These are phyloP conservation scores for Botrytis byssoidea DNA, from an alignment of 2,329 filamentous ascomycete species.

Conservation along the genomic window DNA sequence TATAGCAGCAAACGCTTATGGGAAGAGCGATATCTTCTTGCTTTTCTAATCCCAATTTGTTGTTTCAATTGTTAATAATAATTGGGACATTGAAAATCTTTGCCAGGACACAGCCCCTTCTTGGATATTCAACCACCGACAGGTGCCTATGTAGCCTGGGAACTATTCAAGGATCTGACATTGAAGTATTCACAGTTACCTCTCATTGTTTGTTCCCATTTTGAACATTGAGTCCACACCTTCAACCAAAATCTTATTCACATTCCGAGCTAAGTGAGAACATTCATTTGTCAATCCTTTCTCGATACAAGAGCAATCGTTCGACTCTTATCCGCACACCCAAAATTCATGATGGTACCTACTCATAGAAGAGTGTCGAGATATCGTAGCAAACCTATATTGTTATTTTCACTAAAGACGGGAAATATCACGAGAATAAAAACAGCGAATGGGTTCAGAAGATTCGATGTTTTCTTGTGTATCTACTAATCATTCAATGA, in stretches of 20 bases:
- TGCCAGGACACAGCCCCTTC: too few relatives aligned
- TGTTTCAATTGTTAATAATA: too few relatives aligned
- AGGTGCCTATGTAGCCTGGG: too few relatives aligned
- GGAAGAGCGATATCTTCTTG: too few relatives aligned
- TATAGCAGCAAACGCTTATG: background rate
- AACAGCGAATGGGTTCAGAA: background rate
- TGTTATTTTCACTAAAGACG: background rate
- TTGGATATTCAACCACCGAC: too few relatives aligned
- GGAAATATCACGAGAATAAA: background rate
- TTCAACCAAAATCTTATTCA: background rate
- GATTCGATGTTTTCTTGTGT: too few relatives aligned
- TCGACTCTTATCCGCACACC: too few relatives aligned
- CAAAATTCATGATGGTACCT: background rate
- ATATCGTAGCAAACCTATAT: background rate
- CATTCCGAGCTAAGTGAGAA: background rate
- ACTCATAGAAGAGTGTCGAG: background rate
- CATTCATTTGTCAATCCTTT: background rate
- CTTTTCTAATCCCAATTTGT: too few relatives aligned
- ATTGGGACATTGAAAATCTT: too few relatives aligned
- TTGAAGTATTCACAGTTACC: too few relatives aligned
- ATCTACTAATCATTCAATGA: background rate
- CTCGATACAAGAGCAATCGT: background rate
- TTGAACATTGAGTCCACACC: background rate
- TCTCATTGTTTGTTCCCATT: background rate
- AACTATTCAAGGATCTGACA: too few relatives aligned